These are phyloP conservation scores for Apiospora malaysiana DNA, from an alignment of 2,329 filamentous ascomycete genomes.

Conservation along the genomic window DNA sequence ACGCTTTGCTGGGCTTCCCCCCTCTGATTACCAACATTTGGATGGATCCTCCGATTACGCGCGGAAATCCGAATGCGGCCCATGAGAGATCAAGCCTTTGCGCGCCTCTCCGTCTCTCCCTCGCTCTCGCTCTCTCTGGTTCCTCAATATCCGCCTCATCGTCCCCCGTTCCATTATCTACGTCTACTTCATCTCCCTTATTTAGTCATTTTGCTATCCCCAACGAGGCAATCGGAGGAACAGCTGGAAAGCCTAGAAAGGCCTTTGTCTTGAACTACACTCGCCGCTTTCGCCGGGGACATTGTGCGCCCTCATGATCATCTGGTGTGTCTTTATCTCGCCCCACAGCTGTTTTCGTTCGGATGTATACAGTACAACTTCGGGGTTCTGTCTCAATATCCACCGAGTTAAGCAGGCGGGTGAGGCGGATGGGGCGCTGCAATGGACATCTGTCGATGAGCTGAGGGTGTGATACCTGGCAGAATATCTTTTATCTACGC, in stretches of 20 bases:
- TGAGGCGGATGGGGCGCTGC: background rate
- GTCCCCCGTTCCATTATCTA: background rate
- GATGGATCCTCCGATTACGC: background rate
- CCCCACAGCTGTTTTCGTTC: background rate
- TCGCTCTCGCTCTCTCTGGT: background rate
- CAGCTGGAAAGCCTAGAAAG: too few species aligned
- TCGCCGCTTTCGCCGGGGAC: background rate
- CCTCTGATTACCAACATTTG: background rate
- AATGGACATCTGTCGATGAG: background rate
- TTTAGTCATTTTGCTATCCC: too few species aligned
- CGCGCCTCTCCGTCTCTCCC: background rate
- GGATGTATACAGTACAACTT: background rate
- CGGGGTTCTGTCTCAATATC: background rate
- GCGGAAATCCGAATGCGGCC: background rate
- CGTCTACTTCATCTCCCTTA: background rate
- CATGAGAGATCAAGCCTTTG: background rate
- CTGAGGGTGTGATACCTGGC: background rate
- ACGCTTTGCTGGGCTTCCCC: too few species aligned
- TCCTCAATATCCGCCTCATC: background rate
- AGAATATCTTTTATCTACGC: background rate
- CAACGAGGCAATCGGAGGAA: too few species aligned
- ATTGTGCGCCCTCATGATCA: background rate
- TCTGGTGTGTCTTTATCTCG: background rate
- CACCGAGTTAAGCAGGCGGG: background rate
- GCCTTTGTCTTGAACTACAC: too few species aligned